phyloP scores from a whole-genome alignment of 768 basidiomycete genomes.

The Trametes cingulata region DNA sequence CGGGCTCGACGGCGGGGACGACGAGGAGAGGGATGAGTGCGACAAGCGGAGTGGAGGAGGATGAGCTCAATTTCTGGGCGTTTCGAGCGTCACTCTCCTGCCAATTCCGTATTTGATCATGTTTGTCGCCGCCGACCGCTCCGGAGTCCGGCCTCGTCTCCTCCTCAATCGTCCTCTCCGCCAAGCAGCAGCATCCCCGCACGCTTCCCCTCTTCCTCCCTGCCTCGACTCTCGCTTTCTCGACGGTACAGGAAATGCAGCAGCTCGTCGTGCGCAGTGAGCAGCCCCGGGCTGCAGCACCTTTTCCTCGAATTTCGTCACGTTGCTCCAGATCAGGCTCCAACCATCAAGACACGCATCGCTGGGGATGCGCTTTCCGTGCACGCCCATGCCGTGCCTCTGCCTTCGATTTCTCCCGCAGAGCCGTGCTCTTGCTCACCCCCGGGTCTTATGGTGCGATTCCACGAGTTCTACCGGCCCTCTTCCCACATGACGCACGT shows the following conservation, averaged over 20 bases:
- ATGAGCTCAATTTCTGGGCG: constrained; percentile 18
- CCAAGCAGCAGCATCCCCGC: neutral
- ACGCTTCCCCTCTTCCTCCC: no score
- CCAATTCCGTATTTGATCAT: constrained; percentile 19
- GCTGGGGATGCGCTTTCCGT: neutral
- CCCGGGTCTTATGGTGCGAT: constrained; percentile 8
- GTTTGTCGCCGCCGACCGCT: constrained; percentile 16
- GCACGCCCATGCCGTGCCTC: constrained; percentile 7
- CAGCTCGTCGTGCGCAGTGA: no score
- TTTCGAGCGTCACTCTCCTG: constrained; percentile 1
- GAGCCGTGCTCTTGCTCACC: neutral
- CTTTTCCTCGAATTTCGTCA: no score
- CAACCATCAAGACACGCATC: constrained; percentile 5
- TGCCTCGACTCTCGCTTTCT: no score
- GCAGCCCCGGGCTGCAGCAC: neutral
- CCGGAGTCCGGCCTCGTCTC: neutral
- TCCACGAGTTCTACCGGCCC: constrained; percentile 1
- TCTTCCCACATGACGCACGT: constrained; percentile 5
- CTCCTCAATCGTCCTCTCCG: neutral
- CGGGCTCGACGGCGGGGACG: constrained; percentile 10
- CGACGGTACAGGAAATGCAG: no score
- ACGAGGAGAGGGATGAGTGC: constrained; percentile 4
- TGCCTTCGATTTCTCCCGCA: constrained; percentile 5
- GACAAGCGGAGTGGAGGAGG: constrained; percentile 16
- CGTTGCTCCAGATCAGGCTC: neutral